A percentile compares a stretch with the other conserved stretches of the same genome.
Conservation (phyloP, 1,284 basidiomycete genomes). For the Inonotus obliquus region DNA sequence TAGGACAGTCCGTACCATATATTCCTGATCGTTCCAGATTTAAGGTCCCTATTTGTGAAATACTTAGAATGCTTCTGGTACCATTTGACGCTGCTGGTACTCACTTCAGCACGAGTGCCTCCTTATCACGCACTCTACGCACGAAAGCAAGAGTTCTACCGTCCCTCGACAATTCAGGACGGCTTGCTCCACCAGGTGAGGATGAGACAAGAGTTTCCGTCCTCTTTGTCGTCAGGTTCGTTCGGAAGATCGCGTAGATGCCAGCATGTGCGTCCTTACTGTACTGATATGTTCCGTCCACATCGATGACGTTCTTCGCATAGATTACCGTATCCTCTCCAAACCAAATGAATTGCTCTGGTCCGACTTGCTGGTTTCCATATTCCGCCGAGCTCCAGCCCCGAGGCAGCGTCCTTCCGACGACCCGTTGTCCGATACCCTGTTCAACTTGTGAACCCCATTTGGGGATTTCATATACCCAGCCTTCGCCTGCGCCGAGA, state of each 20-base stretch:
- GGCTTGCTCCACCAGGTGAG: conserved; percentile 61
- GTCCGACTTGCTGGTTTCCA: conserved; percentile 63
- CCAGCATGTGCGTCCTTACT: conserved; percentile 68
- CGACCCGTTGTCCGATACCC: conserved; percentile 49
- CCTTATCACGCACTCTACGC: conserved; percentile 65
- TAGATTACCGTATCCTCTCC: conserved; percentile 56
- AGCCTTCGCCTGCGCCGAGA: conserved; percentile 66
- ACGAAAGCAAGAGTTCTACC: conserved; percentile 67
- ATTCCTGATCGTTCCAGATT: conserved; percentile 57
- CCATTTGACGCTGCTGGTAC: conserved; percentile 19
- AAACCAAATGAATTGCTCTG: conserved; percentile 63
- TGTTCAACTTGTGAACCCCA: conserved; percentile 16
- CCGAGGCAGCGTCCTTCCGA: conserved; percentile 50
- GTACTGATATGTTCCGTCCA: conserved; percentile 47
- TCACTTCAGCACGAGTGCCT: conserved; percentile 65
- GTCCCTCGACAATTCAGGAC: conserved; percentile 70
- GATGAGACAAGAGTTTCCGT: conserved; percentile 49
- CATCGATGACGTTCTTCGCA: conserved; percentile 56
- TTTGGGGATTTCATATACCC: conserved; percentile 44
- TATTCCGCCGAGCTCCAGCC: conserved; percentile 59
- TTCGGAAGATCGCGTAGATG: conserved; percentile 63
- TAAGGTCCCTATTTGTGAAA: conserved; percentile 47
- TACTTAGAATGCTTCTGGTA: background rate
- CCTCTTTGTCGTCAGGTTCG: conserved; percentile 51
- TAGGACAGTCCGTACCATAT: conserved; percentile 68